Evolutionary conservation across 2,329 filamentous ascomycete species (phyloP).

Genomic region (Penicillium sp.): DNA sequence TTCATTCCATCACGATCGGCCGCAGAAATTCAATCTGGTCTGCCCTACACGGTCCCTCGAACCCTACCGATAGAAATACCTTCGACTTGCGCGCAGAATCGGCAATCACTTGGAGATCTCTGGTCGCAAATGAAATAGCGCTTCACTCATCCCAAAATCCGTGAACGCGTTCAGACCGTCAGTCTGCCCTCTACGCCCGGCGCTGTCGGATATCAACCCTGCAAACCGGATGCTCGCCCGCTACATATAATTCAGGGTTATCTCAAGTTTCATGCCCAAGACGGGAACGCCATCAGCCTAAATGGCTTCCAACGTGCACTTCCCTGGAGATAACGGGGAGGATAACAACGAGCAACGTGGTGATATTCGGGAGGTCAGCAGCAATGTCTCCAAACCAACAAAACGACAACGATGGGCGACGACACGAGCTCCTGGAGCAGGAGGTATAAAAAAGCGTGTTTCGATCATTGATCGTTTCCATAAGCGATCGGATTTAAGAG

Average conservation of each 20-base stretch:
- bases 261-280: constrained; percentile 28
- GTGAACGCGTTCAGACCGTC: constrained; percentile 1
- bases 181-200: constrained; percentile 8
- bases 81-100: background rate
- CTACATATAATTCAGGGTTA: constrained; percentile 14
- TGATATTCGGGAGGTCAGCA: constrained; percentile 32
- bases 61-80: background rate
- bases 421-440: constrained; percentile 73
- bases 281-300: constrained; percentile 28
- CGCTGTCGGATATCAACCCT: constrained; percentile 24
- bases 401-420: constrained; percentile 94
- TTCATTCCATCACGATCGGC: constrained; percentile 1
- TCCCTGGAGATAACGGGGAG: constrained; percentile 26
- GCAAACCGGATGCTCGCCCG: constrained; percentile 30
- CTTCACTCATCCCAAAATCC: constrained; percentile 3
- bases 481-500: constrained; percentile 56
- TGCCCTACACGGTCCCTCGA: constrained; percentile 3
- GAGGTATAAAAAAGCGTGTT: constrained; percentile 71
- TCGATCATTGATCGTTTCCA: constrained; percentile 76
- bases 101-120: background rate
- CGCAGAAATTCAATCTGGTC: constrained; percentile 4
- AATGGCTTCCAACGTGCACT: constrained; percentile 41
- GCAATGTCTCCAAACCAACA: constrained; percentile 58
- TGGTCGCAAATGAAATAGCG: constrained; percentile 8
- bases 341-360: constrained; percentile 26